Evolutionary conservation across 805 yeast genomes (phyloP).

Genomic region (Barnettozyma salicaria): DNA sequence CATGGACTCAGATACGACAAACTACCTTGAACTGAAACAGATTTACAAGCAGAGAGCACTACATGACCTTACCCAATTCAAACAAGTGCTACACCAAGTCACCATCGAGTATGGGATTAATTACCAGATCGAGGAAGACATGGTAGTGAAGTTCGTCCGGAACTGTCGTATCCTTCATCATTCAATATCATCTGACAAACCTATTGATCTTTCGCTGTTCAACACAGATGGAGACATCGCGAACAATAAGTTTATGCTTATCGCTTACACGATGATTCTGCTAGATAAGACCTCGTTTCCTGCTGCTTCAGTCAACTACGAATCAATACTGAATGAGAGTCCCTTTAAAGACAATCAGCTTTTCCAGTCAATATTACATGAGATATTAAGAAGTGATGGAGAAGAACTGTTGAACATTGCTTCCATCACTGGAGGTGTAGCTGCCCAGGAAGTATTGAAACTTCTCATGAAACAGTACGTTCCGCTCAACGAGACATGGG

Average conservation of each 20-base stretch:
- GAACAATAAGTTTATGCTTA: slow-evolving; percentile 7
- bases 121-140: slow-evolving; percentile 23
- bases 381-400: slow-evolving; percentile 37
- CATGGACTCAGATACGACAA: slow-evolving; percentile 73
- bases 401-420: slow-evolving; percentile 50
- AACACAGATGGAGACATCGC: slow-evolving; percentile 1
- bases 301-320: background rate
- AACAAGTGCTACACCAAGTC: slow-evolving; percentile 29
- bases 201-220: background rate
- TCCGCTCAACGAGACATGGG: slow-evolving; percentile 64
- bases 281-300: background rate
- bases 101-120: slow-evolving; percentile 23
- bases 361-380: slow-evolving; percentile 35
- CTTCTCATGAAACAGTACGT: slow-evolving; percentile 71
- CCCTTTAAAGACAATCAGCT: slow-evolving; percentile 25
- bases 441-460: slow-evolving; percentile 79
- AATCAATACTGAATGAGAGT: background rate
- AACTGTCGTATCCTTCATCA: slow-evolving; percentile 45
- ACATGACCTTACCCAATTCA: slow-evolving; percentile 40
- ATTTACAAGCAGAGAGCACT: slow-evolving; percentile 53
- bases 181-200: slow-evolving; percentile 9
- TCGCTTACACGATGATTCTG: slow-evolving; percentile 1
- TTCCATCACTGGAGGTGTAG: slow-evolving; percentile 78
- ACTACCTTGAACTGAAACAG: slow-evolving; percentile 51
- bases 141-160: slow-evolving; percentile 49